Conservation (phyloP, 768 basidiomycete genomes). For the Tephrocybe sp. region DNA sequence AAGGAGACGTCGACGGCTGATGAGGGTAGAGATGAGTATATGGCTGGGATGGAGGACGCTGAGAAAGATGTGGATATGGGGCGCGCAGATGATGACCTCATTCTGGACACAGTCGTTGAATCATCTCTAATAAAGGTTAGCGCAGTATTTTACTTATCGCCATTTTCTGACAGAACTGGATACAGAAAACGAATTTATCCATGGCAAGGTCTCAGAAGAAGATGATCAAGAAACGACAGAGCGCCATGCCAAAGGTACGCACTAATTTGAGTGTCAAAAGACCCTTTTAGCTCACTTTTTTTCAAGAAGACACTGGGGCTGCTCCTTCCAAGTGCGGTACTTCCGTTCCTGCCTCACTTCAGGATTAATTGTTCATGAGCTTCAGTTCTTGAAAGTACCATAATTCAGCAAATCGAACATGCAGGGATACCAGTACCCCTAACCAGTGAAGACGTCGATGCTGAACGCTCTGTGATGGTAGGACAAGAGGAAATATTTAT, state of each 20-base stretch:
- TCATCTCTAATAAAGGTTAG: constrained; percentile 22
- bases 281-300: background rate
- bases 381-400: constrained; percentile 18
- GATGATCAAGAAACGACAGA: background rate
- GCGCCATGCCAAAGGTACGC: background rate
- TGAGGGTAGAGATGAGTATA: background rate
- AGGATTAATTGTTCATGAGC: constrained; percentile 22
- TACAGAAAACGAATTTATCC: constrained; percentile 16
- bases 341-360: constrained; percentile 15
- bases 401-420: background rate
- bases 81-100: background rate
- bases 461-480: background rate
- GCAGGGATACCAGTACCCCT: background rate
- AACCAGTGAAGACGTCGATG: constrained; percentile 10
- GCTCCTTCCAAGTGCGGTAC: constrained; percentile 13
- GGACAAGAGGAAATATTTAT: background rate
- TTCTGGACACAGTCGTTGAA: constrained; percentile 8
- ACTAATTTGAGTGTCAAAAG: background rate
- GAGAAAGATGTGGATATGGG: constrained; percentile 13
- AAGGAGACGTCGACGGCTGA: constrained; percentile 10
- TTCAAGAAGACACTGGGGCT: constrained; percentile 1
- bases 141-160: background rate
- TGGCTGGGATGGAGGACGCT: constrained; percentile 7
- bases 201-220: background rate
- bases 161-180: too few species aligned